Base-by-base conservation (phyloP, 345 rosid species). In the Reutealis trisperma region DNA sequence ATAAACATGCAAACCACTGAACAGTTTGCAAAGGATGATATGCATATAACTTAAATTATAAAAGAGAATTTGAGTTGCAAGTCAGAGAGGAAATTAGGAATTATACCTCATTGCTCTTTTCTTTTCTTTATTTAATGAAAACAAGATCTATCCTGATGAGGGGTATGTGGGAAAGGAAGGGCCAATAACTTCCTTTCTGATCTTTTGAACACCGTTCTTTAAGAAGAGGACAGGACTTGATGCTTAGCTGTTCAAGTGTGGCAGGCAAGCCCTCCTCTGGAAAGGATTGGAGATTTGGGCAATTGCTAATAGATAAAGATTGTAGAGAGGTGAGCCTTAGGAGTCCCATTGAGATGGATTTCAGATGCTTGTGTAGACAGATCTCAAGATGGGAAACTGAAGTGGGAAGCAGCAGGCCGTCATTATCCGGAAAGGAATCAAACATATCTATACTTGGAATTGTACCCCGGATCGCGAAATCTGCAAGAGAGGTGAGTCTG, bases 191-290 rank as follows among this genome's bases (percentile, higher is more conserved):
- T 67, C 86, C 83, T 70, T 59, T 74, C 67, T 63, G 55, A 22
- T 63, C 67, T 32, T 54, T 52, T 52, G 21, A 12, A 58, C 67
- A 83, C 42, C 49, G 1, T 22, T 77, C 25, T 59, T 77, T 57
- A 44, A 83, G 63, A 51, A 58, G 66, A 34, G 86, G 86, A 51
- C 81, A 83, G 0, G 16, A 30, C 11, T 41, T 15, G 16, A 83
- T 65, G 0, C n/a, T 5, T n/a, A 83, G 74, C 64, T 13, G 1
- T 58, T 63, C 79, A 11, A 80, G 83, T 15, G 67, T 51, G 51
- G 62, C 18, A 62, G 83, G 79, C 21, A 83, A 44, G 45, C 83
- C 74, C 12, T 49, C 60, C 63, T 71, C 74, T n/a, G 83, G 83
- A 62, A 83, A 70, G 51, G 12, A 37, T 34, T 14, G 73, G 52